Evolutionary conservation across 495 filamentous ascomycete species (phyloP).

Genomic region (Trichoderma gamsii): DNA sequence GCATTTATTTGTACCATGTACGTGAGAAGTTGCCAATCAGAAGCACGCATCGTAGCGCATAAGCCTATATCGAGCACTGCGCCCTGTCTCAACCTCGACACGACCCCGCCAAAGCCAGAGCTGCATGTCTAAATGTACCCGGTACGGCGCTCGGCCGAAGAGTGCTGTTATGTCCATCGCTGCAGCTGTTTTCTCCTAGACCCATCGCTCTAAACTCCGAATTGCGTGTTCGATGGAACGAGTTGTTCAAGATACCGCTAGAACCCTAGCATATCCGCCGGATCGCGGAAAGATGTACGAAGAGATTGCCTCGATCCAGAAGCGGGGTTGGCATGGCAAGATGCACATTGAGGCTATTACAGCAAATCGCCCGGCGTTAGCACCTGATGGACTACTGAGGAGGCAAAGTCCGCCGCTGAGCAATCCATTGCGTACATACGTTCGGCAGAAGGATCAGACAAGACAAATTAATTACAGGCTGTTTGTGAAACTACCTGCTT

Average conservation of each 20-base stretch:
- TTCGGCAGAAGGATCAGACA: background rate
- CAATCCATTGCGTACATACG: background rate
- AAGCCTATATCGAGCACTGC: background rate
- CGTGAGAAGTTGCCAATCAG: background rate
- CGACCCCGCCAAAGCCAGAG: too few relatives aligned
- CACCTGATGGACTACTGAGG: background rate
- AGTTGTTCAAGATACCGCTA: background rate
- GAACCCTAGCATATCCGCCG: background rate
- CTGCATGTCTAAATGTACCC: too few relatives aligned
- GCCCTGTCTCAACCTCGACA: too few relatives aligned
- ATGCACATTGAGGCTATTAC: background rate
- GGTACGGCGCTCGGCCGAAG: too few relatives aligned
- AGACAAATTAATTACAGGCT: too few relatives aligned
- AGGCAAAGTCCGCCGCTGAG: background rate
- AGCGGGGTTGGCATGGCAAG: background rate
- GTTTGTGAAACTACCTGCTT: too few relatives aligned
- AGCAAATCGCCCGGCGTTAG: background rate
- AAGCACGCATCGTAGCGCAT: background rate
- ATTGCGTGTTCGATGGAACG: background rate
- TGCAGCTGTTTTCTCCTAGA: too few relatives aligned
- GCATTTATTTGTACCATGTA: background rate
- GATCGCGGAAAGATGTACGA: background rate
- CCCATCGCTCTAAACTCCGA: background rate
- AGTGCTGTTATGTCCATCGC: too few relatives aligned
- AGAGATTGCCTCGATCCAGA: background rate